Percentiles rank a stretch among this genome's conserved stretches.
phyloP scores from a whole-genome alignment of 2,329 filamentous ascomycete genomes.

The Pyricularia sp. region DNA sequence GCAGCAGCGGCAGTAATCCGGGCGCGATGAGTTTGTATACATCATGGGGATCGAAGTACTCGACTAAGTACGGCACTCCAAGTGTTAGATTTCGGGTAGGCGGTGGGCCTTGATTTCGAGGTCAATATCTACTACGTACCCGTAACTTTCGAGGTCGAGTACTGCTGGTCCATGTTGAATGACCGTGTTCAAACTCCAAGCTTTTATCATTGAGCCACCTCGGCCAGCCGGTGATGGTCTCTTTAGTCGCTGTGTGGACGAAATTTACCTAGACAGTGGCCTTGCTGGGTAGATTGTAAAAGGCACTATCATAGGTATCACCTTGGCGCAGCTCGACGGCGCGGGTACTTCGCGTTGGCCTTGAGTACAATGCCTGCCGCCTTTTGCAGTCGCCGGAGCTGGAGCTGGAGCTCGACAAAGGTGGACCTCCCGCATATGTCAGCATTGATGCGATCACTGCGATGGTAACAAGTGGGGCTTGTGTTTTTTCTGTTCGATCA shows the following conservation, averaged over 20 bases:
- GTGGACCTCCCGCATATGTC: neutral
- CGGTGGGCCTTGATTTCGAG: neutral
- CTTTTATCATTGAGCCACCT: neutral
- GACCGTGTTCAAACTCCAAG: constrained; percentile 7
- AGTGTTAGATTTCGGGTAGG: constrained; percentile 7
- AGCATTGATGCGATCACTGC: neutral
- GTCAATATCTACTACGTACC: constrained; percentile 30
- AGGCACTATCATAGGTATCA: neutral
- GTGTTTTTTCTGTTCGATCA: too few species aligned
- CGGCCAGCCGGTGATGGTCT: neutral
- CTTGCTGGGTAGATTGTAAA: neutral
- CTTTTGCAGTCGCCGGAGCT: neutral
- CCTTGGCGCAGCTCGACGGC: neutral
- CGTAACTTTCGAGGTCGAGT: constrained; percentile 65
- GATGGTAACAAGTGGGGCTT: too few species aligned
- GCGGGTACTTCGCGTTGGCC: too few species aligned
- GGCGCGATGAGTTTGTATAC: constrained; percentile 73
- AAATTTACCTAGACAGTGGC: neutral
- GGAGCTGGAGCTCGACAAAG: neutral
- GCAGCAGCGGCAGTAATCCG: constrained; percentile 64
- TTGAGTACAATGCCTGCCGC: too few species aligned
- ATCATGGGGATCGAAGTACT: constrained; percentile 88
- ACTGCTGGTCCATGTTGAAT: constrained; percentile 50
- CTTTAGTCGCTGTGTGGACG: neutral
- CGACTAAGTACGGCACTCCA: constrained; percentile 42